Evolutionary conservation across 2,329 filamentous ascomycete species (phyloP).

Genomic region (Domatiomyces catenatus): DNA sequence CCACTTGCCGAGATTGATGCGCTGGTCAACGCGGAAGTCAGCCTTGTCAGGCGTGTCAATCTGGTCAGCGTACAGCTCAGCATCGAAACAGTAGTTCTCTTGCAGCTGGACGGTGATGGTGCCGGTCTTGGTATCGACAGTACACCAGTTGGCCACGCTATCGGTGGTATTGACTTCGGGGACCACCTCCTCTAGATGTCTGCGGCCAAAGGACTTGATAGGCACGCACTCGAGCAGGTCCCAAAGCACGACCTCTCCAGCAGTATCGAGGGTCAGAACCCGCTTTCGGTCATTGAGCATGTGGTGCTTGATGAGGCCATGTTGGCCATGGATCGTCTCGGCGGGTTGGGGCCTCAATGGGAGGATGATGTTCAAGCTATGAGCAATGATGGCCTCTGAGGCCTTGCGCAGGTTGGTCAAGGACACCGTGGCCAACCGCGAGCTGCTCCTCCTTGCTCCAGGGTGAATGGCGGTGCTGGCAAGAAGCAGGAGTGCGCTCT

Average conservation of each 20-base stretch:
- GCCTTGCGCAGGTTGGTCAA: conserved; percentile 35
- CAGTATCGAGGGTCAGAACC: conserved; percentile 82
- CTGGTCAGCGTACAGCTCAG: conserved; percentile 92
- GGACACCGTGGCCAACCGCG: conserved; percentile 36
- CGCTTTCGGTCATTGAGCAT: conserved; percentile 80
- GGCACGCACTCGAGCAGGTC: conserved; percentile 82
- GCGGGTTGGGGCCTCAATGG: conserved; percentile 55
- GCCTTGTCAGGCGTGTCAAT: conserved; percentile 55
- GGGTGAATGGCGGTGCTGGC: conserved; percentile 74
- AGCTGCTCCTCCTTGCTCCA: conserved; percentile 31
- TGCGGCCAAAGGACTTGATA: conserved; percentile 83
- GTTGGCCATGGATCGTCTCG: conserved; percentile 84
- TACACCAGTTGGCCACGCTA: conserved; percentile 89
- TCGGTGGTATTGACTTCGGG: conserved; percentile 73
- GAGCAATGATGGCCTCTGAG: conserved; percentile 39
- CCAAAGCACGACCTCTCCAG: conserved; percentile 89
- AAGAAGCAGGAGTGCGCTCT: conserved; percentile 62
- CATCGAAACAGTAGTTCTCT: conserved; percentile 92
- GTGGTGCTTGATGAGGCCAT: conserved; percentile 84
- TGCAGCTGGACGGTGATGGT: conserved; percentile 82
- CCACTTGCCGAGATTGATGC: conserved; percentile 96
- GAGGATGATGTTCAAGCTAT: conserved; percentile 33
- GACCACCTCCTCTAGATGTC: conserved; percentile 82
- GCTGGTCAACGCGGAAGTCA: conserved; percentile 81
- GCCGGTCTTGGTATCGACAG: conserved; percentile 83